Percentiles rank a stretch among this genome's conserved stretches.
Evolutionary conservation across 352 stramenopile species (phyloP).

Genomic region (Phytopythium boreale): DNA sequence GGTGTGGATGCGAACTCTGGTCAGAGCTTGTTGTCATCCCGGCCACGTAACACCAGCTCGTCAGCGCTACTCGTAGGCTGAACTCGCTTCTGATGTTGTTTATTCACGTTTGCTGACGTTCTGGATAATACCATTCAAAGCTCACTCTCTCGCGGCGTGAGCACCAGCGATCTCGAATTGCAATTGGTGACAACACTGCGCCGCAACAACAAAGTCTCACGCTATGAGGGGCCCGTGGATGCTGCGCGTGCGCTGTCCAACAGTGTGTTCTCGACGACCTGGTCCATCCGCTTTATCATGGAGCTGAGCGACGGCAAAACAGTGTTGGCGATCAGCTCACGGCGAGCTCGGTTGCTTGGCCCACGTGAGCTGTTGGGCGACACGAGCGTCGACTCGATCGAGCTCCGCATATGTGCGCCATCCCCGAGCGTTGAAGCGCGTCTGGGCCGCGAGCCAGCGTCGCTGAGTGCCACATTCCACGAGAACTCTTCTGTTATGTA

Average conservation of each 20-base stretch:
- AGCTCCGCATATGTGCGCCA: not conserved
- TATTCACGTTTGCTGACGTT: too few relatives aligned
- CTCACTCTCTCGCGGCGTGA: too few relatives aligned
- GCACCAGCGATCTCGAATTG: too few relatives aligned
- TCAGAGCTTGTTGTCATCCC: too few relatives aligned
- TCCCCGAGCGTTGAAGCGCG: not conserved
- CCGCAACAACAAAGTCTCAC: too few relatives aligned
- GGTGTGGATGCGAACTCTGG: too few relatives aligned
- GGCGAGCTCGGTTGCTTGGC: slow-evolving; percentile 1
- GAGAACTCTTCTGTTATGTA: slow-evolving; percentile 1
- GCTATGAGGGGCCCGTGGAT: not conserved
- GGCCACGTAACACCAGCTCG: too few relatives aligned
- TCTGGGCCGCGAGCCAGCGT: not conserved
- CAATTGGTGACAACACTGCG: too few relatives aligned
- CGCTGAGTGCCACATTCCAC: not conserved
- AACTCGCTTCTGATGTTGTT: too few relatives aligned
- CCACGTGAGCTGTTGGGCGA: not conserved
- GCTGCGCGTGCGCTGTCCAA: slow-evolving; percentile 2
- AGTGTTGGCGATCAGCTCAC: slow-evolving; percentile 4
- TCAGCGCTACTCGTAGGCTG: too few relatives aligned
- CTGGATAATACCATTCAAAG: too few relatives aligned
- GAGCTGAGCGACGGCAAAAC: slow-evolving; percentile 7
- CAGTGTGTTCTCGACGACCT: slow-evolving; percentile 15
- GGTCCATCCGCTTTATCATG: slow-evolving; percentile 5
- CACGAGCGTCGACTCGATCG: slow-evolving; percentile 5